A percentile compares a stretch with the other conserved stretches of the same genome.
phyloP scores from a whole-genome alignment of 2,329 filamentous ascomycete genomes.

The Diaporthe ampelina region DNA sequence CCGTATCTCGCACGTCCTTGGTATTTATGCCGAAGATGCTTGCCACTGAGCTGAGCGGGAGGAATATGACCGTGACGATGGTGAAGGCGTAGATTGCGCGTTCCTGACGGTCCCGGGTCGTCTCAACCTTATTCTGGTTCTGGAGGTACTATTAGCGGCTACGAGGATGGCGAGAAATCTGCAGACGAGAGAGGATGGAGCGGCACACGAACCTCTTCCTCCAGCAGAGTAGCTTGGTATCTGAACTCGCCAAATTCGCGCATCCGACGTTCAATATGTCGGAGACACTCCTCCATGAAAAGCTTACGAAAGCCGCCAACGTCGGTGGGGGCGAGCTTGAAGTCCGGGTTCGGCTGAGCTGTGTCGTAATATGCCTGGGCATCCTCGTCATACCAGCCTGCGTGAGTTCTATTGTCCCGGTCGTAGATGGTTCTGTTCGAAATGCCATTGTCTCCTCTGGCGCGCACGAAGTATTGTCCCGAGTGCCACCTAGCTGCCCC shows the following conservation, averaged over 20 bases:
- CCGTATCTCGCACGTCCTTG: conserved; percentile 53
- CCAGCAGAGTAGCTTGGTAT: conserved; percentile 46
- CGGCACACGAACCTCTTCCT: conserved; percentile 47
- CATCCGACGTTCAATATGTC: conserved; percentile 53
- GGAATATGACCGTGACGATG: conserved; percentile 63
- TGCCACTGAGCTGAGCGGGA: conserved; percentile 61
- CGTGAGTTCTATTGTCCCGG: neutral
- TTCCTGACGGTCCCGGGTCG: conserved; percentile 60
- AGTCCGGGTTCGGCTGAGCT: conserved; percentile 18
- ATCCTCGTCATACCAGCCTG: neutral
- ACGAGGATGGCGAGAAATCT: neutral
- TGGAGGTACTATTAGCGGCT: conserved; percentile 23
- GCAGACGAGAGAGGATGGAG: neutral
- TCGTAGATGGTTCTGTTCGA: neutral
- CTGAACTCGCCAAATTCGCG: conserved; percentile 49
- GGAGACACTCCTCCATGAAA: conserved; percentile 55
- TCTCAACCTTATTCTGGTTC: conserved; percentile 50
- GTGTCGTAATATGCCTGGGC: neutral
- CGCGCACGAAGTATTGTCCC: no score
- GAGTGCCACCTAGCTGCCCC: neutral
- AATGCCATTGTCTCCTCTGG: neutral
- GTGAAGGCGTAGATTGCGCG: conserved; percentile 63
- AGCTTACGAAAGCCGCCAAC: conserved; percentile 55
- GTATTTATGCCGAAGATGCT: conserved; percentile 69
- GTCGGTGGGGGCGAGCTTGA: conserved; percentile 53